Evolutionary conservation across 2,329 filamentous ascomycete species (phyloP), one percentile per base, ranked within the genome.

Genomic region (Hypoxylon sp.): DNA sequence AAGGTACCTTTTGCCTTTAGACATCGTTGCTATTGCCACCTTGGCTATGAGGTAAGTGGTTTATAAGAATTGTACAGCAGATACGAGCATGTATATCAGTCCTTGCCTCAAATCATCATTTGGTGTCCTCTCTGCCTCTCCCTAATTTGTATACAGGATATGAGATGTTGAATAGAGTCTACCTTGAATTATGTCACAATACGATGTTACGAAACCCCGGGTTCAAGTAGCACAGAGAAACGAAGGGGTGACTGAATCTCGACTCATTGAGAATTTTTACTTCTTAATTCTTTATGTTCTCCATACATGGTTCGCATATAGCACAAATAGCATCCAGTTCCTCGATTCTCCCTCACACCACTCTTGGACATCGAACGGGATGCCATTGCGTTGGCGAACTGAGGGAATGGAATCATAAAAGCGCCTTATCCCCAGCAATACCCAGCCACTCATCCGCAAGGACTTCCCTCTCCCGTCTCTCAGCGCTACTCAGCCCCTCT

Each of bases 381-480:
- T 19, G 37, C 39, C 17, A 44, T 4, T 44, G 19, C 6, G 5
- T n/a, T 3, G 14, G 8, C 10, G 17, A 19, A 35, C n/a, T 31
- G 31, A 53, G 14, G 3, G n/a, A 13, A 33, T 64, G 3, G n/a
- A 13, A 33, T 64, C 47, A 66, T 19, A 52, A 10, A 17, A 57
- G 4, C 5, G 42, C 52, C 29, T 66, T 59, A 17, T 73, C 69
- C 33, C 67, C 71, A 26, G 61, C 73, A n/a, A 77, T 51, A n/a
- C 19, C 66, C 19, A 63, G 35, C 78, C 77, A 79, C 69, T 79
- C 77, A 8, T 74, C 71, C 6, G 74, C 73, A 1, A 76, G 1
- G 5, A 73, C 44, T 24, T 48, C 35, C 50, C 64, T 67, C 13
- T 73, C 74, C 54, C 69, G 54, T 66, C 48, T 71, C 60, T 73